A percentile compares a stretch with the other conserved stretches of the same genome.
phyloP scores from a whole-genome alignment of 768 basidiomycete genomes.

The Lentinula lateritia region DNA sequence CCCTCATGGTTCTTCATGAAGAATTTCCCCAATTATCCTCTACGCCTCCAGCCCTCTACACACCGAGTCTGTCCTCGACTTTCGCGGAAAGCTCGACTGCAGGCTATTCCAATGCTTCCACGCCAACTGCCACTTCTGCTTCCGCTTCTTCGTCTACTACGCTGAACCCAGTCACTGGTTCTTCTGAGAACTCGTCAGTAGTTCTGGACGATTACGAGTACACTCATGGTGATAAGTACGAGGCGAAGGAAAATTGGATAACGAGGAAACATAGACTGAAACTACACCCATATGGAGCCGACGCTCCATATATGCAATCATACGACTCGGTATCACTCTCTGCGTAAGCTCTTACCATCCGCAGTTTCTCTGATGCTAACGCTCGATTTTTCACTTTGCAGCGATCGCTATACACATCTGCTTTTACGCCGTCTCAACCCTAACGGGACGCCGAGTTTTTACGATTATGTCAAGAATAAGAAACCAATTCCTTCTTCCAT shows the following conservation, averaged over 20 bases:
- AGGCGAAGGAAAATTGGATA: constrained; percentile 28
- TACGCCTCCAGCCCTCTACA: constrained; percentile 1
- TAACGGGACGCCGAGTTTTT: constrained; percentile 55
- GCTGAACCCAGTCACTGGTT: background rate
- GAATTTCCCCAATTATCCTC: constrained; percentile 3
- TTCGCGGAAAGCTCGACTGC: constrained; percentile 1
- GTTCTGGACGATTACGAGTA: constrained; percentile 17
- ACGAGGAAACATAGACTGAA: constrained; percentile 37
- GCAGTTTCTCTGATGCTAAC: constrained; percentile 4
- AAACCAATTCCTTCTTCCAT: constrained; percentile 46
- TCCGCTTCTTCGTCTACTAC: background rate
- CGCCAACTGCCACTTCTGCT: background rate
- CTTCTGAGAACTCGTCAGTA: background rate
- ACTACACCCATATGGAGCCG: constrained; percentile 47
- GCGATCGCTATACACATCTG: constrained; percentile 54
- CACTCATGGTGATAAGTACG: constrained; percentile 9
- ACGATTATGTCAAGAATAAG: constrained; percentile 29
- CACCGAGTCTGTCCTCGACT: background rate
- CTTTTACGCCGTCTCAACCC: constrained; percentile 53
- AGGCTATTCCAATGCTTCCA: background rate
- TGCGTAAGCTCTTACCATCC: constrained; percentile 37
- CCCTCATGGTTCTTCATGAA: constrained; percentile 21
- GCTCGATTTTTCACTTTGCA: constrained; percentile 19
- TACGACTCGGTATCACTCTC: constrained; percentile 52
- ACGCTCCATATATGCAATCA: constrained; percentile 61